Evolutionary conservation across 1,284 basidiomycete genomes (phyloP).

Genomic region (Cryptococcus depauperatus): DNA sequence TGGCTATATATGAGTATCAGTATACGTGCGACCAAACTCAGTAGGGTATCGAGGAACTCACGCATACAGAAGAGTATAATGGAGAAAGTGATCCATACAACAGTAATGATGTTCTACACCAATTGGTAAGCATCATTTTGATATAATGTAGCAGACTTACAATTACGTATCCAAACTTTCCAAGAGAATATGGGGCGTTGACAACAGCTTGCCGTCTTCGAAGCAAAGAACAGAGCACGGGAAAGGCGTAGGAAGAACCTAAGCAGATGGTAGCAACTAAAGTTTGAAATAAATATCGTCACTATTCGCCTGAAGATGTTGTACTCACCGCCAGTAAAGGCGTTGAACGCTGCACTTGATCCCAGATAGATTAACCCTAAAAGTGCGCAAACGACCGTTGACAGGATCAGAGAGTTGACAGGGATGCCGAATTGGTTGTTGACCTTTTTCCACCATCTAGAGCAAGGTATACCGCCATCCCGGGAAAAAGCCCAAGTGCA

Average conservation of each 20-base stretch:
- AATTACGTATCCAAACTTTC: slow-evolving; percentile 41
- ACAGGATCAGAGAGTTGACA: slow-evolving; percentile 44
- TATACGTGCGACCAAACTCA: background rate
- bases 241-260: slow-evolving; percentile 43
- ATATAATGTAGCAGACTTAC: slow-evolving; percentile 16
- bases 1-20: slow-evolving; percentile 20
- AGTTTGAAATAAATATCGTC: background rate
- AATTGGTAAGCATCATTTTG: background rate
- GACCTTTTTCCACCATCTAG: slow-evolving; percentile 41
- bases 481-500: slow-evolving; percentile 48
- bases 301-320: background rate
- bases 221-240: slow-evolving; percentile 43
- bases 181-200: slow-evolving; percentile 44
- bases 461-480: slow-evolving; percentile 47
- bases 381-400: slow-evolving; percentile 43
- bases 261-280: slow-evolving; percentile 39
- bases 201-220: slow-evolving; percentile 35
- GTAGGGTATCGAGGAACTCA: slow-evolving; percentile 10
- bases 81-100: slow-evolving; percentile 46
- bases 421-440: slow-evolving; percentile 43
- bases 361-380: slow-evolving; percentile 45
- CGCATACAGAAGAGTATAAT: slow-evolving; percentile 48
- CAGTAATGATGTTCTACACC: slow-evolving; percentile 42
- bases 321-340: slow-evolving; percentile 34
- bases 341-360: slow-evolving; percentile 35